Base-by-base conservation (phyloP, 1,284 basidiomycete species). In the Phellinidium pouzarii region DNA sequence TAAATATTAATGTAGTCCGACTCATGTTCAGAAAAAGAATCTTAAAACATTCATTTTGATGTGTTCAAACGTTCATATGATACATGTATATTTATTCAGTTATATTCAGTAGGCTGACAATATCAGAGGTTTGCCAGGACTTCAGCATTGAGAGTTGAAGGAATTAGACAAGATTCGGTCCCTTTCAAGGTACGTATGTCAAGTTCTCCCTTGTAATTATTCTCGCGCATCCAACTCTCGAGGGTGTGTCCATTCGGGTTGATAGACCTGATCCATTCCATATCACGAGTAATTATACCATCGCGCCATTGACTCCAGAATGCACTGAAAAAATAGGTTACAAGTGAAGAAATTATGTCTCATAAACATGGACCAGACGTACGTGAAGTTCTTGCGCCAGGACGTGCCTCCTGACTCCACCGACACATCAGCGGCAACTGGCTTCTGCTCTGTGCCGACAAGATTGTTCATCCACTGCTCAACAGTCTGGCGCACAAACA, bases 261-360 rank as follows among this genome's bases (percentile, higher is more conserved):
- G 4, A 71, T 58, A 31, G 60, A 63, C 48, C 67, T 56, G 17
- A 73, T 63, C 73, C 71, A 75, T 6, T 67, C 63, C 62, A 73
- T 67, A 55, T 77, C 70, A 54, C 71, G 64, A 53, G 62, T 65
- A 17, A 75, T 59, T 23, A 75, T 55, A 55, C 72, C 70, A 55
- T 76, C 74, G 29, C 67, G 60, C 64, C 66, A 75, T 49, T 66
- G 46, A 23, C 64, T 62, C 72, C 71, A 75, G 58, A 70, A 75
- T 1, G 64, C 67, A 9, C 48, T 43, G 40, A 29, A 40, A n/a
- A 20, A 31, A 12, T 12, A 12, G 6, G 29, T 6, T 31, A 12
- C 7, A 31, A 31, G 6, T 31, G 29, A 12, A 7, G 29, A 7
- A 31, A 31, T 6, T 12, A 31, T 7, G 29, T 31, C 6, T 14